Percentiles rank a stretch among this genome's conserved stretches.
phyloP scores from a whole-genome alignment of 2,329 filamentous ascomycete genomes.

The Pseudocercospora crystallina region DNA sequence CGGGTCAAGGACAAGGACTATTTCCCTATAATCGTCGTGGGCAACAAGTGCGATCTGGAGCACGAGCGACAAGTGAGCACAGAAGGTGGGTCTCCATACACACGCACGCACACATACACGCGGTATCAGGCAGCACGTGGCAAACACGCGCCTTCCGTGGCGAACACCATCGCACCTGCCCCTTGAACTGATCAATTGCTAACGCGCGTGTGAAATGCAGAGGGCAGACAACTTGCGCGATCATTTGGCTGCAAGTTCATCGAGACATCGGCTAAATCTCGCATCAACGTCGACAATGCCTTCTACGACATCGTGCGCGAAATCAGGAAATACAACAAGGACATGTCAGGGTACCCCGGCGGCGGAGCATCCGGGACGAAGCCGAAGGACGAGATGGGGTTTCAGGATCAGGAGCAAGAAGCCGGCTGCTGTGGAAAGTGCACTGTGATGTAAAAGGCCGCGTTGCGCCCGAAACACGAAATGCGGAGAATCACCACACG shows the following conservation, averaged over 20 bases:
- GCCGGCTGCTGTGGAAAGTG: conserved; percentile 82
- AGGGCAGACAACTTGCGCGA: conserved; percentile 82
- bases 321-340: conserved; percentile 97
- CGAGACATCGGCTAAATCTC: conserved; percentile 96
- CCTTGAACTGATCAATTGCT: conserved; percentile 9
- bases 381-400: conserved; percentile 69
- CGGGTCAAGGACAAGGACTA: conserved; percentile 99
- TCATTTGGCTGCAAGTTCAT: conserved; percentile 97
- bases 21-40: conserved; percentile 98
- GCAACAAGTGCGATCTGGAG: conserved; percentile 99
- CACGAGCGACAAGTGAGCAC: conserved; percentile 85
- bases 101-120: background rate
- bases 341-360: conserved; percentile 84
- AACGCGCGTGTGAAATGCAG: conserved; percentile 49
- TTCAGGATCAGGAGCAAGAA: conserved; percentile 66
- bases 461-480: conserved; percentile 6
- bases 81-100: conserved; percentile 65
- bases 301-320: conserved; percentile 99
- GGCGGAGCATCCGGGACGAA: conserved; percentile 49
- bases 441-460: conserved; percentile 71
- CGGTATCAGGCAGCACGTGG: conserved; percentile 15
- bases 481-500: background rate
- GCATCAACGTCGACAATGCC: conserved; percentile 96
- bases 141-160: conserved; percentile 15
- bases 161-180: conserved; percentile 2